Evolutionary conservation across 495 filamentous ascomycete genomes (phyloP).

Genomic region (Tuber indicum): DNA sequence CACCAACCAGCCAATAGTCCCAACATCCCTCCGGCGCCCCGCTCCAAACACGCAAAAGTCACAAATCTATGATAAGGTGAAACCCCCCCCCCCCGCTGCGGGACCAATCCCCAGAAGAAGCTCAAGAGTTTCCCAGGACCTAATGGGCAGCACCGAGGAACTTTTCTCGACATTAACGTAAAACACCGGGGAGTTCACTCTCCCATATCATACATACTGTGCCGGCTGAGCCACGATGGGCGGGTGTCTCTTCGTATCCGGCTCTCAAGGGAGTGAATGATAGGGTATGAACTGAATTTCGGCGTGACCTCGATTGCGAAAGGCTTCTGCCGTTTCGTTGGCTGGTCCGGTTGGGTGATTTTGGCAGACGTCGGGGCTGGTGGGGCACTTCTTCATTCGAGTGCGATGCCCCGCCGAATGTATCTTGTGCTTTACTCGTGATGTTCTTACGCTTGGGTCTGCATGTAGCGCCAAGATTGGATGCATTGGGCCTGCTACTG

Average conservation of each 20-base stretch:
- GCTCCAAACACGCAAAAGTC: neutral
- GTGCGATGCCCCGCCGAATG: neutral
- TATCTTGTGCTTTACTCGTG: neutral
- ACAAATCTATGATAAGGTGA: neutral
- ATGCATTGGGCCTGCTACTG: too few relatives aligned
- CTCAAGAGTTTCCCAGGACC: neutral
- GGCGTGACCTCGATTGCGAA: neutral
- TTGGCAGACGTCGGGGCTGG: neutral
- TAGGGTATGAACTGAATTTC: too few relatives aligned
- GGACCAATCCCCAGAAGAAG: neutral
- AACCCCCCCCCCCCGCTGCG: too few relatives aligned
- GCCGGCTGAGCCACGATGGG: neutral
- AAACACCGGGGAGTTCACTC: neutral
- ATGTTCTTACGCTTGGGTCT: too few relatives aligned
- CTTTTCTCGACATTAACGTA: neutral
- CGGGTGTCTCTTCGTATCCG: neutral
- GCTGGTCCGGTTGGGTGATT: neutral
- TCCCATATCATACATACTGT: too few relatives aligned
- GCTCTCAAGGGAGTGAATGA: neutral
- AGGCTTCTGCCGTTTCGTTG: neutral
- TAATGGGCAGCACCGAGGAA: neutral
- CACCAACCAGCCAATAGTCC: too few relatives aligned
- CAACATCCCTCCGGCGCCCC: neutral
- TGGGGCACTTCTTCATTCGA: neutral
- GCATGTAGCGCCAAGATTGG: too few relatives aligned